These are phyloP conservation scores for Russula griseocarnosa DNA, from an alignment of 768 basidiomycete genomes.

Conservation along the genomic window DNA sequence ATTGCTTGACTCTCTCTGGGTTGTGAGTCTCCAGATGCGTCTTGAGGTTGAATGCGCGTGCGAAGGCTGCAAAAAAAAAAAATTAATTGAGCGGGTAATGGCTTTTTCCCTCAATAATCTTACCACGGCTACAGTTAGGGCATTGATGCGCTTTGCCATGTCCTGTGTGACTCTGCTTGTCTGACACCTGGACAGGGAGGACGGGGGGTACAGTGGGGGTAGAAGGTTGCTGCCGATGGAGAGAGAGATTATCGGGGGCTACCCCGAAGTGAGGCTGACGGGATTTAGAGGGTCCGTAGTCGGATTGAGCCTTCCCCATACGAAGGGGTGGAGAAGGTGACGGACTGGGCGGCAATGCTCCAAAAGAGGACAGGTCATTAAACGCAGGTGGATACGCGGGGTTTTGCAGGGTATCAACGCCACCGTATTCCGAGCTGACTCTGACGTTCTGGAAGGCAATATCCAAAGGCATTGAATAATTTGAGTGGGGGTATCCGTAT, in stretches of 20 bases:
- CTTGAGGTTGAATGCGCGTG: conserved; percentile 91
- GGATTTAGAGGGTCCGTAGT: conserved; percentile 25
- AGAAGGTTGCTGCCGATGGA: conserved; percentile 48
- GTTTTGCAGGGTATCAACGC: conserved; percentile 18
- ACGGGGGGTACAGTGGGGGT: conserved; percentile 42
- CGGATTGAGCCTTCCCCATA: conserved; percentile 26
- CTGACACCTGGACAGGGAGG: conserved; percentile 37
- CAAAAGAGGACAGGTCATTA: conserved; percentile 23
- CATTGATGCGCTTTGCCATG: conserved; percentile 79
- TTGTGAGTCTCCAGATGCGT: conserved; percentile 95
- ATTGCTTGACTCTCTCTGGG: conserved; percentile 85
- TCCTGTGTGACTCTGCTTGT: conserved; percentile 48
- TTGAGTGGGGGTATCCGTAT: conserved; percentile 56
- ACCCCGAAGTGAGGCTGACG: conserved; percentile 33
- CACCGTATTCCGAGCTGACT: conserved; percentile 55
- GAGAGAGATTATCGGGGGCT: conserved; percentile 37
- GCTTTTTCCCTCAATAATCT: conserved; percentile 19
- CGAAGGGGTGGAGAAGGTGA: conserved; percentile 24
- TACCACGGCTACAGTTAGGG: conserved; percentile 68
- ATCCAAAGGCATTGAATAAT: conserved; percentile 43
- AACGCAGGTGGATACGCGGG: conserved; percentile 26
- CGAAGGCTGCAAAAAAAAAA: conserved; percentile 64
- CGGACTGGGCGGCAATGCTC: conserved; percentile 22
- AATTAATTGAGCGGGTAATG: conserved; percentile 16
- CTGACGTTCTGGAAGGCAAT: conserved; percentile 68